phyloP scores from a whole-genome alignment of 306 rosid genomes.

The Ormosia emarginata region DNA sequence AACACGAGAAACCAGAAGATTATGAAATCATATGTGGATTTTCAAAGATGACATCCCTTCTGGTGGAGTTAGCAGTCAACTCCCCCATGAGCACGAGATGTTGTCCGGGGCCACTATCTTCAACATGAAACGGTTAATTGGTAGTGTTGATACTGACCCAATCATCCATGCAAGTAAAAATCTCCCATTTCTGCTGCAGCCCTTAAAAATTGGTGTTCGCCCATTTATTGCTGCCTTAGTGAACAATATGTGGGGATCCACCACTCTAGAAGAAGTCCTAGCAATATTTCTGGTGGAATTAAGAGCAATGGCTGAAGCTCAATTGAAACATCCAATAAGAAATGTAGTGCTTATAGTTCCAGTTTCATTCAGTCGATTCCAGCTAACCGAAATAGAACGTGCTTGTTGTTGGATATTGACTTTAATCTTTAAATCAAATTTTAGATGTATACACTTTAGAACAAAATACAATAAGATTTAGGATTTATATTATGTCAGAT shows the following conservation, averaged over 20 bases:
- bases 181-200: constrained; percentile 88
- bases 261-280: constrained; percentile 78
- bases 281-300: constrained; percentile 69
- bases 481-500: no score
- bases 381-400: constrained; percentile 67
- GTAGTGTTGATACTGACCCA: constrained; percentile 86
- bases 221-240: constrained; percentile 80
- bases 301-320: constrained; percentile 60
- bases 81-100: constrained; percentile 54
- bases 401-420: no score
- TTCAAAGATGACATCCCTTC: constrained; percentile 67
- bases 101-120: constrained; percentile 75
- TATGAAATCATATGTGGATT: constrained; percentile 73
- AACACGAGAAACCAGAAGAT: constrained; percentile 70
- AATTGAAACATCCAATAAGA: constrained; percentile 54
- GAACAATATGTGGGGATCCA: constrained; percentile 74
- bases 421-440: no score
- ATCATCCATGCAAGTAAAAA: constrained; percentile 64
- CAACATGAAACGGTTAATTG: constrained; percentile 87
- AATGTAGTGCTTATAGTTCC: constrained; percentile 80
- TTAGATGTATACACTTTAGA: no score
- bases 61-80: constrained; percentile 54
- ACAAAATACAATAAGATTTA: no score
- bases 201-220: constrained; percentile 76
- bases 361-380: constrained; percentile 81